Conservation (phyloP, 1,284 basidiomycete species). For the Tilletia setariae region DNA sequence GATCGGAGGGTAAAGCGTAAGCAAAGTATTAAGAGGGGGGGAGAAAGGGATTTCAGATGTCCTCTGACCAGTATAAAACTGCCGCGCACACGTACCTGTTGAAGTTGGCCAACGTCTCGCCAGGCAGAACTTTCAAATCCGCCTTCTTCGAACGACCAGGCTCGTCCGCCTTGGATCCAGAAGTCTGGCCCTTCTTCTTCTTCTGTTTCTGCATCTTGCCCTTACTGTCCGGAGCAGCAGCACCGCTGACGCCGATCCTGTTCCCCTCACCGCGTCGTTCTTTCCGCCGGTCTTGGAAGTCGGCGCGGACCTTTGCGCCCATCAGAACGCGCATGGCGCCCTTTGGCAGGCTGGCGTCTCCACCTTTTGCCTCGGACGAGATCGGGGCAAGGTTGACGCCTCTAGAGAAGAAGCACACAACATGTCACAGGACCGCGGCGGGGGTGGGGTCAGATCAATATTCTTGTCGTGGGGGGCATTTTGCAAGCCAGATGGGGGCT, state of each 20-base stretch:
- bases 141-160: background rate
- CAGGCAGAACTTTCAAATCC: background rate
- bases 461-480: no score
- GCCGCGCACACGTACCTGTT: conserved; percentile 1
- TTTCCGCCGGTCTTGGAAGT: background rate
- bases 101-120: conserved; percentile 11
- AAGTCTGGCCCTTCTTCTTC: background rate
- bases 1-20: no score
- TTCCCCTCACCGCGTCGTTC: background rate
- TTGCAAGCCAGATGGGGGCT: background rate
- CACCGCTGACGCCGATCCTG: background rate
- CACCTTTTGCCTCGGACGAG: background rate
- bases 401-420: background rate
- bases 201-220: background rate
- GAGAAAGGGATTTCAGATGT: background rate
- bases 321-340: conserved; percentile 13
- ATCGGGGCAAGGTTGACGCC: background rate
- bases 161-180: no score
- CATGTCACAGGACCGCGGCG: no score
- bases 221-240: background rate
- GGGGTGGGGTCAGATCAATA: no score
- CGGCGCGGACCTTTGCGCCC: background rate
- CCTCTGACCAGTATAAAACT: background rate
- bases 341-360: background rate
- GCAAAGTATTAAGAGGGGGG: no score